phyloP scores from a whole-genome alignment of 164 flowering plant genomes.

The Brasenia schreberi region DNA sequence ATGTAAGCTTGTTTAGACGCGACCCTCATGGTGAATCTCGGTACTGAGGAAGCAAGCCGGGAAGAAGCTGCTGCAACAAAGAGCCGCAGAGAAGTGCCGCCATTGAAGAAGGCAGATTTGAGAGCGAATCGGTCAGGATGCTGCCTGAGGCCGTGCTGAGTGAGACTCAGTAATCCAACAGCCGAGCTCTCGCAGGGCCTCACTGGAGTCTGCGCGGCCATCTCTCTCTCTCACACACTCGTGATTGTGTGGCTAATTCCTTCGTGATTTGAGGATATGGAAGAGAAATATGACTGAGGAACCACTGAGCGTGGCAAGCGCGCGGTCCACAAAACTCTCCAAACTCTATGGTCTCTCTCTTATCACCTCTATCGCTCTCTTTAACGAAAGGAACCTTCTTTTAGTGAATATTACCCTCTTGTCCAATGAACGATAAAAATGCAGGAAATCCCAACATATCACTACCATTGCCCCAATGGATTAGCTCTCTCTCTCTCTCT shows the following conservation, averaged over 20 bases:
- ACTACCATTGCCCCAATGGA: neutral
- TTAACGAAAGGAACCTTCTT: neutral
- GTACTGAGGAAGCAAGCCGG: conserved; percentile 18
- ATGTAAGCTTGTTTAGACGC: conserved; percentile 85
- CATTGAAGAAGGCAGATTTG: conserved; percentile 35
- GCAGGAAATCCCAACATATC: neutral
- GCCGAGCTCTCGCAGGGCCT: neutral
- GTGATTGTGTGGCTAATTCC: neutral
- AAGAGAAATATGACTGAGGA: neutral
- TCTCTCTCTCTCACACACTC: neutral
- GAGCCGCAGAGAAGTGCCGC: conserved; percentile 35
- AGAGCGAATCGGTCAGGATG: conserved; percentile 38
- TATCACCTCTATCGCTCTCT: conserved; percentile 3
- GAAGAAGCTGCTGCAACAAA: conserved; percentile 13
- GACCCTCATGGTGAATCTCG: conserved; percentile 59
- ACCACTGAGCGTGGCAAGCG: neutral
- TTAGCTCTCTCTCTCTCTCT: neutral
- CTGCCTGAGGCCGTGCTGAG: conserved; percentile 21
- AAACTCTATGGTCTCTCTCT: neutral
- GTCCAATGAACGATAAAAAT: neutral
- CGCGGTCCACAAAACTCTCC: neutral
- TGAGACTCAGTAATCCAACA: neutral
- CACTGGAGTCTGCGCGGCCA: neutral
- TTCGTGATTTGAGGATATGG: neutral
- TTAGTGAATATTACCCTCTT: neutral